Base-by-base conservation (phyloP, 2,329 filamentous ascomycete species). In the Aspergillus sp. region DNA sequence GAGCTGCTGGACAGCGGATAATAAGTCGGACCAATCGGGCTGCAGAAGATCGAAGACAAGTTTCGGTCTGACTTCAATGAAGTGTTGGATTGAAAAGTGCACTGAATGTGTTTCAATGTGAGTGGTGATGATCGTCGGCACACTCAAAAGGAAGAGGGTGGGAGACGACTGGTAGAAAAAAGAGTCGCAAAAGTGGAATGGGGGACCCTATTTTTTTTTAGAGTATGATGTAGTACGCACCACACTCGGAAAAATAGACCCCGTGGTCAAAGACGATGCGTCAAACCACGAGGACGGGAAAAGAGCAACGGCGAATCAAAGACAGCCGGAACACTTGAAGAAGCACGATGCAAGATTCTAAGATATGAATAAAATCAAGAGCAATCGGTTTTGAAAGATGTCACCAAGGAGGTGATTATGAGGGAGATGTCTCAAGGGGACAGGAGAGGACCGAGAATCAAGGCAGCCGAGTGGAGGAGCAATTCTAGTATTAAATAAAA, bases 391-490 rank as follows among this genome's bases (percentile, higher is more conserved):
- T 9, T 12, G 7, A 32, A 38, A 13, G 12, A 36, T 36, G 28
- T 45, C 51, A 62, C 58, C 52, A 15, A 15, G 56, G 39, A 62
- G 58, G 58, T 62, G 62, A 66, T 47, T 47, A 62, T 57, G 55
- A 51, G 56, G 43, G 56, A 60, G 56, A 58, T 58, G 51, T 52
- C 39, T 55, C 53, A n/a, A 32, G n/a, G 38, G 36, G 36, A 47
- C 38, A 45, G 38, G 21, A 23, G 50, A 30, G 38, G 21, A 17
- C 39, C 41, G 39, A 55, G 36, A 50, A 50, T 15, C 25, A 25
- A 30, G 47, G 47, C 25, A 28, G 15, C 8, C 7, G 47, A 50
- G 47, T 50, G 47, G 47, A 32, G 28, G 47, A 28, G 15, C 8
- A 30, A 28, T 30, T 28, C 30, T 50, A 17, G 23, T 28, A 36